phyloP scores from a whole-genome alignment of 73 alveolate genomes.

The Paramecium caudatum region DNA sequence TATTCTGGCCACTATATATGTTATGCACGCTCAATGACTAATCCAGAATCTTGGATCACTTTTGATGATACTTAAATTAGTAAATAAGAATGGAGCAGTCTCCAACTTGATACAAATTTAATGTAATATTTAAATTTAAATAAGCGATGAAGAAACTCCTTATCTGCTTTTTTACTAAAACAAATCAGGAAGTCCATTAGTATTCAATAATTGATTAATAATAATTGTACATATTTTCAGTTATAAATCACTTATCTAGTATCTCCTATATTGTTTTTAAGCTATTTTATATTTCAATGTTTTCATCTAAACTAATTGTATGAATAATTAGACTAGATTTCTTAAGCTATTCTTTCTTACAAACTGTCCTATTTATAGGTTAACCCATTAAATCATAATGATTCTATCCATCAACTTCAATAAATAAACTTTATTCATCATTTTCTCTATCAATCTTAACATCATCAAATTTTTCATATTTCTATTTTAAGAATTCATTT shows the following conservation, averaged over 20 bases:
- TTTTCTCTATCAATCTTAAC: neutral
- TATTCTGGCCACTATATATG: constrained; percentile 55
- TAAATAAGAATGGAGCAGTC: neutral
- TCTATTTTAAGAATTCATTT: neutral
- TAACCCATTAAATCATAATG: no score
- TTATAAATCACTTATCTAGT: no score
- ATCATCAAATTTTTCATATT: constrained; percentile 4
- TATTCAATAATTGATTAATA: constrained; percentile 13
- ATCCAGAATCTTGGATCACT: constrained; percentile 41
- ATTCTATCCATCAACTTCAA: constrained; percentile 8
- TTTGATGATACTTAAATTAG: constrained; percentile 48
- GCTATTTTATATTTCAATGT: no score
- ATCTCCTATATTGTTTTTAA: no score
- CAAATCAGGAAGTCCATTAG: constrained; percentile 1
- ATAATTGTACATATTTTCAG: neutral
- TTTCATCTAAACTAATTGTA: no score
- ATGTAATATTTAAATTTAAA: neutral
- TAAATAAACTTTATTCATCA: neutral
- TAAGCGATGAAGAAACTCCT: constrained; percentile 14
- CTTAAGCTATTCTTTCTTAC: no score
- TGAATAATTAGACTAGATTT: no score
- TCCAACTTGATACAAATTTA: neutral
- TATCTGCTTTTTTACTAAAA: constrained; percentile 11
- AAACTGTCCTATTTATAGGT: no score
- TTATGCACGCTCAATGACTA: constrained; percentile 28